Conservation (phyloP, 2,329 filamentous ascomycete species). For the Verticillium dahliae region DNA sequence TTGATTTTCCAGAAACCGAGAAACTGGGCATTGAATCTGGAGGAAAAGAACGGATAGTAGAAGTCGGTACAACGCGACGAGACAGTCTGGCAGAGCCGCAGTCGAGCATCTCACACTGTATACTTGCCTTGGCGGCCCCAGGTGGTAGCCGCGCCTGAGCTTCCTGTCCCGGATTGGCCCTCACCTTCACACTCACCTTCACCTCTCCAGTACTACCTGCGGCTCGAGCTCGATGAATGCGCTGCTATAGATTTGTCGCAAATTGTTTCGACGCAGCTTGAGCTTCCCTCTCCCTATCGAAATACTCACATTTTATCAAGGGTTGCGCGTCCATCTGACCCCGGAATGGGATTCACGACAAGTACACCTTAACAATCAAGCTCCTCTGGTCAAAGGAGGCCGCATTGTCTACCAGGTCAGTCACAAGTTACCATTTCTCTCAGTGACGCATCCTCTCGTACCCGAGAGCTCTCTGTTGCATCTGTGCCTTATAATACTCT, state of each 20-base stretch:
- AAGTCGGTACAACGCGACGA: not conserved
- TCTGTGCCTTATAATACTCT: not conserved
- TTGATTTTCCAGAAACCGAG: no score
- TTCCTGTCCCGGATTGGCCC: not conserved
- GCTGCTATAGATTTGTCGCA: not conserved
- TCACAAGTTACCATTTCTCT: not conserved
- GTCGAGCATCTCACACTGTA: not conserved
- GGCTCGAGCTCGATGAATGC: not conserved
- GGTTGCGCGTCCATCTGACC: not conserved
- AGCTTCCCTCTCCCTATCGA: not conserved
- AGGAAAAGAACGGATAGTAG: no score
- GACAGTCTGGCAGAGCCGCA: not conserved
- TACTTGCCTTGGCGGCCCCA: not conserved
- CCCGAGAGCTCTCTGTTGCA: not conserved
- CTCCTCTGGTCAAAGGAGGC: not conserved
- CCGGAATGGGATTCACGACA: not conserved
- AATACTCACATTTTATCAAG: not conserved
- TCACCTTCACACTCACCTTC: not conserved
- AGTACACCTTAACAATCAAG: not conserved
- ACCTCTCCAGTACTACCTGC: not conserved
- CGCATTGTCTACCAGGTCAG: not conserved
- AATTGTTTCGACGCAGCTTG: not conserved
- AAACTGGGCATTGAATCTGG: no score
- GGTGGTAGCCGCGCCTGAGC: not conserved
- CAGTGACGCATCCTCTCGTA: no score